Evolutionary conservation across 768 basidiomycete genomes (phyloP).

Genomic region (Boletus vinaceobasis): DNA sequence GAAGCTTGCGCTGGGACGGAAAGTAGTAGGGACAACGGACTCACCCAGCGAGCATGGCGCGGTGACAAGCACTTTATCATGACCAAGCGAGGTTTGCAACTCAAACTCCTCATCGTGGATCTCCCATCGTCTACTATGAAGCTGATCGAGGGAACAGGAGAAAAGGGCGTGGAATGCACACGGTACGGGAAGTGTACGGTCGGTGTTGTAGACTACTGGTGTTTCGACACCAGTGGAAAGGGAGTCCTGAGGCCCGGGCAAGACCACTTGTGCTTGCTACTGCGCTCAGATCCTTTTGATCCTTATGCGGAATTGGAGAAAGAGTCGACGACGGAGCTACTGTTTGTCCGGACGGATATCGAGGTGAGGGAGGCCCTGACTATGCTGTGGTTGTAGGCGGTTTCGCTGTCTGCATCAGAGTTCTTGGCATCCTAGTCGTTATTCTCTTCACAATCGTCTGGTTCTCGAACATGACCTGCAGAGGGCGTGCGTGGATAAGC

Average conservation of each 20-base stretch:
- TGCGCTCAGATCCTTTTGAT: conserved; percentile 30
- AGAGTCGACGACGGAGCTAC: conserved; percentile 23
- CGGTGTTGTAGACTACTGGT: conserved; percentile 32
- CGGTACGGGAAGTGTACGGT: conserved; percentile 21
- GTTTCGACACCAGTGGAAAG: conserved; percentile 27
- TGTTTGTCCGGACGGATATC: conserved; percentile 19
- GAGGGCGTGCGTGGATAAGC: not conserved
- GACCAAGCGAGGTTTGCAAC: conserved; percentile 32
- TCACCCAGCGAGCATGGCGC: conserved; percentile 14
- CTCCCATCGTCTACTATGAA: conserved; percentile 16
- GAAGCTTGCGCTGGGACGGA: not conserved
- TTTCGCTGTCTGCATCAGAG: not conserved
- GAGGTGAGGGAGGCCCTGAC: conserved; percentile 16
- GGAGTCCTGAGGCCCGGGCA: conserved; percentile 22
- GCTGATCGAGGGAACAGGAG: conserved; percentile 17
- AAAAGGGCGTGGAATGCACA: conserved; percentile 8
- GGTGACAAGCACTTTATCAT: conserved; percentile 29
- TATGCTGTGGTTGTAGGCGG: conserved; percentile 24
- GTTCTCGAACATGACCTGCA: not conserved
- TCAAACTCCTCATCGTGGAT: conserved; percentile 22
- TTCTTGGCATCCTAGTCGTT: not conserved
- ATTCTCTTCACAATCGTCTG: not conserved
- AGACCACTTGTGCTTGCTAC: conserved; percentile 28
- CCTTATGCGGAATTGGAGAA: conserved; percentile 28
- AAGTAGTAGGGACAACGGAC: not conserved